Conservation (phyloP, 2,329 filamentous ascomycete genomes). For the Pseudopithomyces maydicus region DNA sequence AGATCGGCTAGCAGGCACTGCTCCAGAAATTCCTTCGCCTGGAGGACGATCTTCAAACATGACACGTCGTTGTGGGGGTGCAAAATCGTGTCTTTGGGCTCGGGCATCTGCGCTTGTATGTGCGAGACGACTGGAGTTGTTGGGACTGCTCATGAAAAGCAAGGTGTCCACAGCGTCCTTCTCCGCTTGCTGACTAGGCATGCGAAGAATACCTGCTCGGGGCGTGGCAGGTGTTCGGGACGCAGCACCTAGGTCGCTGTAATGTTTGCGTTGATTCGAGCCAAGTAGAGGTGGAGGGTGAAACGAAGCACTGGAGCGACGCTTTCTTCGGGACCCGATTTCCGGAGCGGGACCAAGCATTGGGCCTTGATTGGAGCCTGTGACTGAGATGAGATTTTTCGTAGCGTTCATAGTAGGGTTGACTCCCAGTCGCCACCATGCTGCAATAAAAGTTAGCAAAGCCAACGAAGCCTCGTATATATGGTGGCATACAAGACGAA, state of each 20-base stretch:
- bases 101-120: constrained; percentile 31
- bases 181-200: constrained; percentile 72
- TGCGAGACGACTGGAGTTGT: constrained; percentile 60
- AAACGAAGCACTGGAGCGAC: constrained; percentile 40
- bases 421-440: constrained; percentile 34
- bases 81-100: constrained; percentile 35
- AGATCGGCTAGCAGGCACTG: constrained; percentile 30
- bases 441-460: constrained; percentile 18
- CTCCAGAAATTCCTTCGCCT: constrained; percentile 26
- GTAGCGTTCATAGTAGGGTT: constrained; percentile 34
- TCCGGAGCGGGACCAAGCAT: constrained; percentile 42
- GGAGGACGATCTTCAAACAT: constrained; percentile 42
- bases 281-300: constrained; percentile 38
- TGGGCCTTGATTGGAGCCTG: constrained; percentile 25
- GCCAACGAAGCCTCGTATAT: background rate
- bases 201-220: constrained; percentile 63
- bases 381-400: constrained; percentile 34
- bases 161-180: constrained; percentile 82
- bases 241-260: constrained; percentile 33
- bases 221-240: constrained; percentile 36
- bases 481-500: constrained; percentile 26
- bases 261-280: constrained; percentile 36
- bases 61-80: constrained; percentile 36
- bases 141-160: constrained; percentile 80
- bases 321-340: constrained; percentile 38